Base-by-base conservation (phyloP, 805 yeast species). In the Nakazawaea wickerhamii region DNA sequence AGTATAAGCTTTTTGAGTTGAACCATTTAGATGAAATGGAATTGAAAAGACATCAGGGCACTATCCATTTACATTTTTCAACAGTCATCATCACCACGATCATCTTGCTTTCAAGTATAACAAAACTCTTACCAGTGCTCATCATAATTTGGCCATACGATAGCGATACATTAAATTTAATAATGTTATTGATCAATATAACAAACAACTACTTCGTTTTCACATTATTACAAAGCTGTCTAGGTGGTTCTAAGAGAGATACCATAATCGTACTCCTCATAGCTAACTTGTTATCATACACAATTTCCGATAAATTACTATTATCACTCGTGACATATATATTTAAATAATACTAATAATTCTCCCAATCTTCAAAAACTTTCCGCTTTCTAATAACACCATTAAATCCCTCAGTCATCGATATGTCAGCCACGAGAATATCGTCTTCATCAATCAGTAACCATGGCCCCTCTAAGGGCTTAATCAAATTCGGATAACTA, bases 141-240 rank as follows among this genome's bases (percentile, higher is more conserved):
- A 91, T 91, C 90, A 68, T 93, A 25, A 91, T 93, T 27, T 93
- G 99, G 99, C 93, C 95, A 0, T 93, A 93, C 55, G 96, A 93
- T 55, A 75, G 84, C n/a, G 69, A 82, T 1, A 68, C 83, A 3
- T 81, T 63, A 30, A 55, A 59, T 32, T 47, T 61, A 28, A 63
- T 67, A 1, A 53, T 64, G 44, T 15, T 27, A 11, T 27, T 44
- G 31, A 44, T 40, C 39, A 19, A 33, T 23, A 27, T 41, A 30
- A 41, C 43, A 26, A 30, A 38, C 17, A 38, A 43, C 20, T 43
- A 34, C 15, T 43, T 43, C 19, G 40, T 43, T 17, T 25, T 27
- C n/a, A 30, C 38, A 4, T 14, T 37, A 5, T 30, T 43, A 14
- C 34, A 34, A 13, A 38, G 37, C 14, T 43, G 42, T 14, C 21